Base-by-base conservation (phyloP, 331 rosid genomes). In the Saraca asoca region DNA sequence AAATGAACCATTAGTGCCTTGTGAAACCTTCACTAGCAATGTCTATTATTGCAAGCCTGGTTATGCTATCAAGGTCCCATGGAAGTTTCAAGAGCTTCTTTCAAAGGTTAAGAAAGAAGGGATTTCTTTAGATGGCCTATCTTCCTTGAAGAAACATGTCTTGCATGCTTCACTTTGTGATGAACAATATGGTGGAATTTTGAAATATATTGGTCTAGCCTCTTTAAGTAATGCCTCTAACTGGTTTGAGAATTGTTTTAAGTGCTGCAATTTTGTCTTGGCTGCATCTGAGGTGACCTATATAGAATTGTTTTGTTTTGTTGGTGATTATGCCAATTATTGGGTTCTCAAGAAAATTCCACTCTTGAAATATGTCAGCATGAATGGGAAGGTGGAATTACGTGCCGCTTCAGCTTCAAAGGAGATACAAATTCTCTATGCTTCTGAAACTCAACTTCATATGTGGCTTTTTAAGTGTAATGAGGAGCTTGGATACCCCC, bases 271-370 rank as follows among this genome's bases (percentile, higher is more conserved):
- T 49, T 18, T 66, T 12, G 37, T 66, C 45, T 2, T 16, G 24
- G 42, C 31, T 56, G 19, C 42, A 37, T 39, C 67, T 17, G 11
- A 31, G 39, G 53, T 57, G 34, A 17, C 16, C 20, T 73, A 73
- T 55, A 12, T 73, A 9, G 15, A 73, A 41, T 19, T 66, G 6
- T 54, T 74, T 10, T 12, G 48, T 66, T 74, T 74, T 66, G 15
- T 66, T 49, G 35, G 16, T 48, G 17, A 45, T 46, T 2, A 46
- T n/a, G 6, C 2, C 51, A 10, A 46, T 5, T 4, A 46, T 5
- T 4, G 1, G 0, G 51, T 7, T 5, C 44, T 48, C 4, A 31
- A 56, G 31, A 37, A 45, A 20, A 4, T 1, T 37, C 67, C 53
- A 11, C 62, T 66, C 7, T 4, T 74, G 3, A 66, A 58, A 51